These are phyloP conservation scores for Skeletonema marinoi DNA, from an alignment of 108 stramenopile genomes.

Conservation along the genomic window DNA sequence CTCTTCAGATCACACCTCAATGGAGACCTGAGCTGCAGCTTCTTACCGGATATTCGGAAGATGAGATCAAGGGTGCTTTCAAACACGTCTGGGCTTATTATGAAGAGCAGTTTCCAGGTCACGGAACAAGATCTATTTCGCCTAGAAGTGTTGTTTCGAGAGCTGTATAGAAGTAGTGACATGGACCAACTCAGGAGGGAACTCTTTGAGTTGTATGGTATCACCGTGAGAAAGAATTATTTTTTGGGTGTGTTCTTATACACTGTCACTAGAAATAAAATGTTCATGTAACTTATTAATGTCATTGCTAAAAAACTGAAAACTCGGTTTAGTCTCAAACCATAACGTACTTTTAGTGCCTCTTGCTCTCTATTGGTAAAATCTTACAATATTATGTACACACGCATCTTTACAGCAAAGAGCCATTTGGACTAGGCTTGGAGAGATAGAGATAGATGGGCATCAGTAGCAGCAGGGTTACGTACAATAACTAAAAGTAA, in stretches of 20 bases:
- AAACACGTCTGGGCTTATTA: slow-evolving; percentile 89
- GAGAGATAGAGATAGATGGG: too few relatives aligned
- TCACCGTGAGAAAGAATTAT: slow-evolving; percentile 3
- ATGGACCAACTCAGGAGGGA: neutral
- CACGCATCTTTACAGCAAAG: too few relatives aligned
- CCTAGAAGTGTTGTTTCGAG: slow-evolving; percentile 68
- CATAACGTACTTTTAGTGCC: too few relatives aligned
- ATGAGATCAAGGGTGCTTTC: slow-evolving; percentile 68
- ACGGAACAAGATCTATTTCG: slow-evolving; percentile 80
- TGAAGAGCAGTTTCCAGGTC: slow-evolving; percentile 90
- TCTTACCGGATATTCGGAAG: slow-evolving; percentile 82
- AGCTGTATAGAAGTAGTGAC: neutral
- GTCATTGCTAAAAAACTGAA: neutral
- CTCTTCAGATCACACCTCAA: slow-evolving; percentile 77
- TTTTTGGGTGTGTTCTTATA: slow-evolving; percentile 7
- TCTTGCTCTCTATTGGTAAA: too few relatives aligned
- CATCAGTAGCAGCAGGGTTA: too few relatives aligned
- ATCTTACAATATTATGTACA: too few relatives aligned
- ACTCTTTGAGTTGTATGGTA: neutral
- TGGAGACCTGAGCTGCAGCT: slow-evolving; percentile 78
- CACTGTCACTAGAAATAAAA: neutral
- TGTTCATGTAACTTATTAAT: slow-evolving; percentile 4
- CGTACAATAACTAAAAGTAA: too few relatives aligned
- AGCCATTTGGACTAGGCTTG: too few relatives aligned
- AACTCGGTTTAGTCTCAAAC: too few relatives aligned